phyloP scores from a whole-genome alignment of 2,329 filamentous ascomycete species.

The Xylaria digitata region DNA sequence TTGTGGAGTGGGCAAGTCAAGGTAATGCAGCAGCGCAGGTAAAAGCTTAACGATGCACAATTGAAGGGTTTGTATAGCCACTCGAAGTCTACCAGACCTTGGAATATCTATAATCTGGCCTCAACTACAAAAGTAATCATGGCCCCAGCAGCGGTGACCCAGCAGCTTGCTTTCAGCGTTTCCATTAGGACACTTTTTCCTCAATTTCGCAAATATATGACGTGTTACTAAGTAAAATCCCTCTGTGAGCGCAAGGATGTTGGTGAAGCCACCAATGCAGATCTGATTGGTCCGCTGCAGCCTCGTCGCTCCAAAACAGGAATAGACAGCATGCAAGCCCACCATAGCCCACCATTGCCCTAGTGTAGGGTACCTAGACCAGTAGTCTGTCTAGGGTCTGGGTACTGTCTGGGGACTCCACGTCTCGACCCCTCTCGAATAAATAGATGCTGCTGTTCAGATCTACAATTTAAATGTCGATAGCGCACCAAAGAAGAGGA shows the following conservation, averaged over 20 bases:
- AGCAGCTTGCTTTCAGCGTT: constrained; percentile 28
- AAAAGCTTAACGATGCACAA: neutral
- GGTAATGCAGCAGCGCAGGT: neutral
- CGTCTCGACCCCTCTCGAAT: neutral
- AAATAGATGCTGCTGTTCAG: neutral
- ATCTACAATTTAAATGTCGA: neutral
- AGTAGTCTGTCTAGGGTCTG: neutral
- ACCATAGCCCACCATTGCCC: constrained; percentile 9
- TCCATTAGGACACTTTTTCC: constrained; percentile 19
- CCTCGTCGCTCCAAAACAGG: constrained; percentile 35
- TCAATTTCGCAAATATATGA: constrained; percentile 40
- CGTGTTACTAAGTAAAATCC: constrained; percentile 40
- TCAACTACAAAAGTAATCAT: constrained; percentile 31
- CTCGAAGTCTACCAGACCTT: constrained; percentile 18
- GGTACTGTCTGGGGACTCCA: constrained; percentile 2
- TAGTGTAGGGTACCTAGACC: neutral
- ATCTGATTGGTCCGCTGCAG: constrained; percentile 46
- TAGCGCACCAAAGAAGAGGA: neutral
- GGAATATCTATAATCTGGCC: constrained; percentile 38
- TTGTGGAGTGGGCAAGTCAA: constrained; percentile 4
- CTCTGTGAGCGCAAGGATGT: constrained; percentile 39
- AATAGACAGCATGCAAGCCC: constrained; percentile 27
- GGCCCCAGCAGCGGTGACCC: constrained; percentile 29
- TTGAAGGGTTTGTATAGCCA: constrained; percentile 24
- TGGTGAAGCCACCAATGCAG: constrained; percentile 46